Conservation (phyloP, 2,329 filamentous ascomycete species). For the Colletotrichum caudatum region DNA sequence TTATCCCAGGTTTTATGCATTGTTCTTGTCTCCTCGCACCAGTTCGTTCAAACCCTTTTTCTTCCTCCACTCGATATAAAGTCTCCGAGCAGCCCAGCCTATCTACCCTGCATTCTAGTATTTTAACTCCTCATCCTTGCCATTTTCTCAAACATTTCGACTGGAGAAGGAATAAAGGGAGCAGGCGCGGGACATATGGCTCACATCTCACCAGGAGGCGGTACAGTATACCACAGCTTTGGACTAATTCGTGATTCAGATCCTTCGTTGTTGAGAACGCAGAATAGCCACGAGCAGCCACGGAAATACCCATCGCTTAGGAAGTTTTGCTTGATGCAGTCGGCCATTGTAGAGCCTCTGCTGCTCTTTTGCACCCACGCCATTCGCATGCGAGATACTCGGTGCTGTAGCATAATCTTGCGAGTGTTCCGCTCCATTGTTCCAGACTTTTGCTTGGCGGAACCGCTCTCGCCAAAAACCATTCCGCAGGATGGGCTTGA, state of each 20-base stretch:
- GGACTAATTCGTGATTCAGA: conserved; percentile 46
- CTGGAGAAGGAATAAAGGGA: not conserved
- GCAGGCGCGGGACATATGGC: not conserved
- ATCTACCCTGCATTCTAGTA: not conserved
- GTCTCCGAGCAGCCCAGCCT: not conserved
- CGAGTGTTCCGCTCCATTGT: conserved; percentile 89
- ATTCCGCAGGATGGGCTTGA: conserved; percentile 46
- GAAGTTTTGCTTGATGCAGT: conserved; percentile 84
- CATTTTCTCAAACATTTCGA: not conserved
- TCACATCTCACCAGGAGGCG: not conserved
- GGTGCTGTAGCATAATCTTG: conserved; percentile 87
- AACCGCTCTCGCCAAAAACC: conserved; percentile 47
- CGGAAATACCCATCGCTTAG: conserved; percentile 72
- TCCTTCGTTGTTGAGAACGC: conserved; percentile 48
- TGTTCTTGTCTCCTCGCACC: not conserved
- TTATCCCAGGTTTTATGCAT: not conserved
- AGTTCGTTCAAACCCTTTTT: not conserved
- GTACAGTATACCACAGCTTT: not conserved
- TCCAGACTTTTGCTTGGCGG: conserved; percentile 73
- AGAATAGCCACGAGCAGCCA: conserved; percentile 47
- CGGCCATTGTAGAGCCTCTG: conserved; percentile 85
- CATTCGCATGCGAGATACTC: conserved; percentile 88
- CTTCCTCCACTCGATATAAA: not conserved
- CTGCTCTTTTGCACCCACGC: conserved; percentile 93
- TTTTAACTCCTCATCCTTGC: not conserved